phyloP scores from a whole-genome alignment of 129 eudicot genomes.

The Saposhnikovia divaricata region DNA sequence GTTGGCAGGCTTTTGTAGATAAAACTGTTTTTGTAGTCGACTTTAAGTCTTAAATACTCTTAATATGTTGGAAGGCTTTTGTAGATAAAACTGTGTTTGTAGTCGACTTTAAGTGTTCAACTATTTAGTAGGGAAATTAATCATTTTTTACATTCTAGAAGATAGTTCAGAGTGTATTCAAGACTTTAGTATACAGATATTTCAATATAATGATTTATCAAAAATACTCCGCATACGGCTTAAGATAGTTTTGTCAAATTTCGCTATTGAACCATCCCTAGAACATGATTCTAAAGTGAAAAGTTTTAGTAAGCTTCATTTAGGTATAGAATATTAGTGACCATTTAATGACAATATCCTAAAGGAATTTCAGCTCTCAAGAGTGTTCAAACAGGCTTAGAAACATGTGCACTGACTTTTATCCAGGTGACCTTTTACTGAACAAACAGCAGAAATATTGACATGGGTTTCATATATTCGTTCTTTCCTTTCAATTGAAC shows the following conservation, averaged over 20 bases:
- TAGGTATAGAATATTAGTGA: neutral
- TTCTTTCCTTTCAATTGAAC: neutral
- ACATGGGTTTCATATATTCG: too few species aligned
- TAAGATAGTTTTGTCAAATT: neutral
- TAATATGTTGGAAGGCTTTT: too few species aligned
- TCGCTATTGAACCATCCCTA: neutral
- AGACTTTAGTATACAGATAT: neutral
- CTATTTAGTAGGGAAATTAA: neutral
- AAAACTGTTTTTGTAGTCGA: neutral
- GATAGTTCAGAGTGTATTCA: neutral
- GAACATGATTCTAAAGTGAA: neutral
- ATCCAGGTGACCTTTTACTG: neutral
- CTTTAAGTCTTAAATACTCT: too few species aligned
- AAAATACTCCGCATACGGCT: neutral
- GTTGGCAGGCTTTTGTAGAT: neutral
- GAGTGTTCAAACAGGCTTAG: too few species aligned
- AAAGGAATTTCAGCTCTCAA: neutral
- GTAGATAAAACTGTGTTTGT: neutral
- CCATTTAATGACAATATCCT: neutral
- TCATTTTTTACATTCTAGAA: neutral
- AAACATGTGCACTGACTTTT: neutral
- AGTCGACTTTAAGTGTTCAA: neutral
- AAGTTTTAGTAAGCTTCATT: neutral
- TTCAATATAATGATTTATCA: neutral
- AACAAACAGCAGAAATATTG: neutral